These are phyloP conservation scores for Phytophthora pseudosyringae DNA, from an alignment of 352 stramenopile species.

Conservation along the genomic window DNA sequence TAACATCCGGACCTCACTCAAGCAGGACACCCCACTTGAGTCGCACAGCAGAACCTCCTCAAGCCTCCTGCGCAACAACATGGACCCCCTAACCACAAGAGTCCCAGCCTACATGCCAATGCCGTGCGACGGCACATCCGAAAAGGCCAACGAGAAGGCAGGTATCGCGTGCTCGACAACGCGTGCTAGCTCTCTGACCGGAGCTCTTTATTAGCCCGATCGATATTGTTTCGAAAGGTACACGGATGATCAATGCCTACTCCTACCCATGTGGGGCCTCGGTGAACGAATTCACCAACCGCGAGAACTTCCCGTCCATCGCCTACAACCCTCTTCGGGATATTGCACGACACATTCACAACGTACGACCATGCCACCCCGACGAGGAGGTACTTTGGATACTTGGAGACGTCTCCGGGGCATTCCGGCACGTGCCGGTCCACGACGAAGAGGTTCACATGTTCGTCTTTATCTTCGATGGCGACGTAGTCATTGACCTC, in stretches of 20 bases:
- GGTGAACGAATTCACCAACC: slow-evolving; percentile 29
- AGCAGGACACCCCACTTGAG: no score
- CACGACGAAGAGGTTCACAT: slow-evolving; percentile 20
- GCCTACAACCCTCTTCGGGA: slow-evolving; percentile 26
- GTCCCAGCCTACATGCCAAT: background rate
- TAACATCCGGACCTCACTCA: no score
- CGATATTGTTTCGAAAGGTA: slow-evolving; percentile 7
- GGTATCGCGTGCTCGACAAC: slow-evolving; percentile 11
- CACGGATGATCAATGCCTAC: slow-evolving; percentile 24
- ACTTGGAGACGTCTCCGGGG: slow-evolving; percentile 32
- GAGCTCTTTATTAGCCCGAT: slow-evolving; percentile 21
- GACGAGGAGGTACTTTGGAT: slow-evolving; percentile 18
- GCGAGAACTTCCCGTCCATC: background rate
- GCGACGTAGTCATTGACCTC: slow-evolving; percentile 32
- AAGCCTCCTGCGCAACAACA: background rate
- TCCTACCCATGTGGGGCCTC: slow-evolving; percentile 4
- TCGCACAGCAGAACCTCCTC: background rate
- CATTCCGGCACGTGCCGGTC: slow-evolving; percentile 36
- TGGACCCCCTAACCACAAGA: background rate
- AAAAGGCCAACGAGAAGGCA: slow-evolving; percentile 11
- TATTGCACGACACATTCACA: slow-evolving; percentile 23
- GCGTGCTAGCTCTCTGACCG: background rate
- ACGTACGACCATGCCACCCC: slow-evolving; percentile 3
- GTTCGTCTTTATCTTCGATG: slow-evolving; percentile 28
- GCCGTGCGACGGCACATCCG: slow-evolving; percentile 9